Percentiles rank a stretch among this genome's conserved stretches.
These are phyloP conservation scores for Mimosa pudica DNA, from an alignment of 306 rosid species.

Conservation along the genomic window DNA sequence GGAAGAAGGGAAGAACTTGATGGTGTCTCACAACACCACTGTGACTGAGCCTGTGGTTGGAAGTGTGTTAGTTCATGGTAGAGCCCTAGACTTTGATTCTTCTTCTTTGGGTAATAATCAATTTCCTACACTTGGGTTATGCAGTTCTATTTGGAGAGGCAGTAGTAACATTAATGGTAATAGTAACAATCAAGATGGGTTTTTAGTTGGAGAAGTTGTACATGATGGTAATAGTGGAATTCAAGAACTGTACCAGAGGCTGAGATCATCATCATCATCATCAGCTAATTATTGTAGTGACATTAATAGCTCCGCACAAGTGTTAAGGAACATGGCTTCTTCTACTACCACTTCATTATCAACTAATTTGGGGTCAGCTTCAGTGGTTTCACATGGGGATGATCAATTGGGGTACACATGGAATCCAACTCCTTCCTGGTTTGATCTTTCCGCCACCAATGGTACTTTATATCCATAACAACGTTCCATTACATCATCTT, in stretches of 20 bases:
- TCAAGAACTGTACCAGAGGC: constrained; percentile 82
- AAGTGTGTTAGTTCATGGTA: constrained; percentile 34
- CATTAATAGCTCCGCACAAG: constrained; percentile 38
- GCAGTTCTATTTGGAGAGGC: constrained; percentile 73
- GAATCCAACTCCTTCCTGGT: constrained; percentile 79
- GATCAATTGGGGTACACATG: constrained; percentile 71
- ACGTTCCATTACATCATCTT: background rate
- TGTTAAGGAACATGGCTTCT: constrained; percentile 56
- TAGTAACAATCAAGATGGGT: constrained; percentile 31
- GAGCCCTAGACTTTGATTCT: constrained; percentile 59
- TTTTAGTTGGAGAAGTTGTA: constrained; percentile 40
- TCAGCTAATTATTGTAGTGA: constrained; percentile 44
- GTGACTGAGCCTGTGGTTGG: constrained; percentile 48
- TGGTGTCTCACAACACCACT: constrained; percentile 49
- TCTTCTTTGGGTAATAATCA: constrained; percentile 38
- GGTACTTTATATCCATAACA: constrained; percentile 73
- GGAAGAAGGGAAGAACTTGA: constrained; percentile 54
- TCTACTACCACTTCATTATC: constrained; percentile 40
- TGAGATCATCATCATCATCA: constrained; percentile 50
- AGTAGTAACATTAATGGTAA: background rate
- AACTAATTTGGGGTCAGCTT: constrained; percentile 61
- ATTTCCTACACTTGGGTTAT: constrained; percentile 55
- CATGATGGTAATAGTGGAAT: constrained; percentile 52
- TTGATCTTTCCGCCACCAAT: constrained; percentile 79
- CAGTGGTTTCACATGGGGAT: constrained; percentile 44